phyloP scores from a whole-genome alignment of 2,329 filamentous ascomycete genomes.

The Periglandula ipomoeae region DNA sequence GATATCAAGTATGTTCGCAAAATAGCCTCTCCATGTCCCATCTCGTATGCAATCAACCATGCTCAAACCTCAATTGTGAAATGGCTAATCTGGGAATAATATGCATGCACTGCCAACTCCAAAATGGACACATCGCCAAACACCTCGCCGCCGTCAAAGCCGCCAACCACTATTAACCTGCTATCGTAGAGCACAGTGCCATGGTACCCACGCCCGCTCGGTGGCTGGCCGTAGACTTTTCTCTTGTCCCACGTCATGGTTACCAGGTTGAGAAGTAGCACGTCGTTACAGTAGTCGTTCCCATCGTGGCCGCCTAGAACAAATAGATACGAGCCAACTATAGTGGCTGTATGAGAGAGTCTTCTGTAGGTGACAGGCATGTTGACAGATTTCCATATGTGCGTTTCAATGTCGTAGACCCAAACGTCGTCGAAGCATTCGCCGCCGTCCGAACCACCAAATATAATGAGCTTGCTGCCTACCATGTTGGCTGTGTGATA shows the following conservation, averaged over 20 bases:
- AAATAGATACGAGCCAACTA: conserved; percentile 62
- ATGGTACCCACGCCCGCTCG: conserved; percentile 58
- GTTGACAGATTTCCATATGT: conserved; percentile 48
- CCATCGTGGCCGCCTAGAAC: conserved; percentile 63
- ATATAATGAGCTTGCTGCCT: conserved; percentile 62
- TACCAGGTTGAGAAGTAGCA: conserved; percentile 59
- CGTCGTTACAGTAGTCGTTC: conserved; percentile 59
- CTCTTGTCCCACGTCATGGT: conserved; percentile 67
- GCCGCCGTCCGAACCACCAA: conserved; percentile 59
- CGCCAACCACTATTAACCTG: conserved; percentile 54
- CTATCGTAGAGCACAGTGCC: conserved; percentile 57
- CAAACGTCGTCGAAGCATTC: conserved; percentile 67
- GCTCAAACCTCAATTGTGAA: conserved; percentile 57
- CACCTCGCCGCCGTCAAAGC: conserved; percentile 59
- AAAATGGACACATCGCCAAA: conserved; percentile 60
- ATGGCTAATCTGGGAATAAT: conserved; percentile 66
- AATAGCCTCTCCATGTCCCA: background rate
- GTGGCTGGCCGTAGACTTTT: conserved; percentile 53
- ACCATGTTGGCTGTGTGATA: conserved; percentile 70
- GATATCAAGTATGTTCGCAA: background rate
- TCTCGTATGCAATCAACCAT: background rate
- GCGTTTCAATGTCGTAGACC: conserved; percentile 60
- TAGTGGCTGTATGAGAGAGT: conserved; percentile 58
- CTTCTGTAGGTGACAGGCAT: conserved; percentile 54
- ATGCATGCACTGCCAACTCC: conserved; percentile 60